Percentiles rank a stretch among this genome's conserved stretches.
Evolutionary conservation across 805 yeast genomes (phyloP).

Genomic region (Candida michaelii): DNA sequence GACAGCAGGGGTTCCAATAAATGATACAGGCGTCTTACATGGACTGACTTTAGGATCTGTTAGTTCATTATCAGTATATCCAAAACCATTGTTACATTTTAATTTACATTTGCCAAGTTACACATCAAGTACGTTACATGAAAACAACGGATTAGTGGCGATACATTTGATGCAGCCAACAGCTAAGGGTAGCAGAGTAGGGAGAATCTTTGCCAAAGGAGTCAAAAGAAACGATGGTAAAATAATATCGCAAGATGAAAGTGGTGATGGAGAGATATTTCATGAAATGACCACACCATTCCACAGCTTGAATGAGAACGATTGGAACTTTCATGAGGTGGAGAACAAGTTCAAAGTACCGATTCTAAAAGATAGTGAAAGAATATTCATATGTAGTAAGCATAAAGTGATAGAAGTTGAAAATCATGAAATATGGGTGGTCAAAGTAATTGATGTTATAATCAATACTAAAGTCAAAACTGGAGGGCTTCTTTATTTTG

Average conservation of each 20-base stretch:
- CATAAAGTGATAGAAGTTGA: conserved; percentile 57
- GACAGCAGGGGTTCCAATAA: conserved; percentile 29
- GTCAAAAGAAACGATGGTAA: conserved; percentile 42
- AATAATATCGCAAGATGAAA: conserved; percentile 23
- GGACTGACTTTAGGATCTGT: conserved; percentile 90
- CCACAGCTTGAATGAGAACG: conserved; percentile 26
- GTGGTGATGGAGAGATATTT: conserved; percentile 35
- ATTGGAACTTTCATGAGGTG: conserved; percentile 30
- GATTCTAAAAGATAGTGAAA: conserved; percentile 54
- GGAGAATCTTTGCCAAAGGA: conserved; percentile 63
- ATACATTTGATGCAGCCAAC: conserved; percentile 74
- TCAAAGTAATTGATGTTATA: conserved; percentile 61
- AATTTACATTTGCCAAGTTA: conserved; percentile 84
- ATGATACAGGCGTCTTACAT: conserved; percentile 30
- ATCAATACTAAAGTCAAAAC: conserved; percentile 25
- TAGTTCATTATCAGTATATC: conserved; percentile 74
- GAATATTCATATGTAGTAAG: conserved; percentile 62
- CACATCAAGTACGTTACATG: conserved; percentile 67
- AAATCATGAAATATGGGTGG: conserved; percentile 92
- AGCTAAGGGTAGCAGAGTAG: conserved; percentile 52
- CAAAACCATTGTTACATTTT: conserved; percentile 78
- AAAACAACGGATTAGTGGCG: conserved; percentile 55
- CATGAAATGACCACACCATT: conserved; percentile 60
- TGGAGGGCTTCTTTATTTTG: conserved; percentile 69
- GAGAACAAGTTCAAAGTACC: conserved; percentile 44